Base-by-base conservation (phyloP, 2,329 filamentous ascomycete species). In the Scopulariopsis brevicaulis region DNA sequence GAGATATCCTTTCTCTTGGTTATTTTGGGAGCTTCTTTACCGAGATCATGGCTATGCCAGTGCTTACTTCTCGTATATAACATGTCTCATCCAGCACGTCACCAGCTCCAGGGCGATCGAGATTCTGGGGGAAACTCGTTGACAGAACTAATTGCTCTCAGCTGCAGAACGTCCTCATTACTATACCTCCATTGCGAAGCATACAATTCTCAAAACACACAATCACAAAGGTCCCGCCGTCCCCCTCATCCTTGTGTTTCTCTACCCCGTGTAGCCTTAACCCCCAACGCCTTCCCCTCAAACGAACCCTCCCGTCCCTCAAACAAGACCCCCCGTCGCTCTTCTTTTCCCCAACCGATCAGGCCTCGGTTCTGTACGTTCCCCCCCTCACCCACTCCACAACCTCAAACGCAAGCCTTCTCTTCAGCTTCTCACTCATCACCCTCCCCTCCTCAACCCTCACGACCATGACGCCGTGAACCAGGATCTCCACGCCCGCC, bases 371-470 rank as follows among this genome's bases (percentile, higher is more conserved):
- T n/a, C 22, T 50, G 46, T 50, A 50, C 46, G 46, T 50, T 4
- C 46, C 46, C 2, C n/a, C 46, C 11, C 78, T 70, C 60, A 90
- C 79, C 83, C 87, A 95, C 71, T 96, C 92, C 58, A 88, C 82
- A 62, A 96, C 84, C 74, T 96, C 92, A 71, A 96, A 96, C 1
- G 84, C 86, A 55, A 96, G 74, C 61, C 91, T 77, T 60, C 90
- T 79, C 68, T 91, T 77, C 12, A 84, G 84, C 65, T 82, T 86
- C 69, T 89, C 86, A 60, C 85, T 84, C 62, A 90, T 68, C 28
- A 72, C 70, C 65, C 72, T 66, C 46, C 69, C 66, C 56, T 64
- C 63, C 14, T 67, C 64, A 60, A 82, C 72, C 56, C 80, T 73
- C 48, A 87, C 73, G 20, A 85, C 71, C 65, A 87, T 77, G 50